These are phyloP conservation scores for Ormosia emarginata DNA, from an alignment of 306 rosid species.

Conservation along the genomic window DNA sequence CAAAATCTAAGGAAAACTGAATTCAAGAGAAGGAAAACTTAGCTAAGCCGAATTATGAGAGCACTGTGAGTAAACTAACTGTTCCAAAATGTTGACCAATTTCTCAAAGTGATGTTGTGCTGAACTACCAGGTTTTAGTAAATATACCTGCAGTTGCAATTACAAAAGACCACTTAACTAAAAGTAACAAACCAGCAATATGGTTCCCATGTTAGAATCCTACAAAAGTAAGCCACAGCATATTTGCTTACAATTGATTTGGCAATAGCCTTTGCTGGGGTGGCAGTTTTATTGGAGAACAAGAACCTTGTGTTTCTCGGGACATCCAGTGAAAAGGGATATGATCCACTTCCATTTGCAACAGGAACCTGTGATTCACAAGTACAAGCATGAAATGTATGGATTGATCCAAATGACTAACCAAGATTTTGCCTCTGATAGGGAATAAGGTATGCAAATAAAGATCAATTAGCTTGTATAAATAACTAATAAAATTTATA, in stretches of 20 bases:
- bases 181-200: slow-evolving; percentile 16
- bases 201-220: slow-evolving; percentile 10
- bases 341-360: slow-evolving; percentile 95
- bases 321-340: slow-evolving; percentile 90
- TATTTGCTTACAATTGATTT: slow-evolving; percentile 79
- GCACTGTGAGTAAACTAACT: slow-evolving; percentile 68
- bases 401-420: neutral
- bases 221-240: neutral
- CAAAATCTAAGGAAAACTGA: slow-evolving; percentile 15
- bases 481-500: neutral
- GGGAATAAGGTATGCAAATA: slow-evolving; percentile 1
- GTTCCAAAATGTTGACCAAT: slow-evolving; percentile 97
- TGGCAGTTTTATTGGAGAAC: slow-evolving; percentile 77
- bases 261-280: slow-evolving; percentile 91
- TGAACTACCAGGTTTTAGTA: slow-evolving; percentile 78
- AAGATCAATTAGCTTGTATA: slow-evolving; percentile 7
- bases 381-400: slow-evolving; percentile 15
- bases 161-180: slow-evolving; percentile 15
- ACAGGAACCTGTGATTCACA: slow-evolving; percentile 78
- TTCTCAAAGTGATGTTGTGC: slow-evolving; percentile 73
- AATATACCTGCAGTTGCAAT: slow-evolving; percentile 70
- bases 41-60: slow-evolving; percentile 7
- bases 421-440: neutral
- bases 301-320: slow-evolving; percentile 95
- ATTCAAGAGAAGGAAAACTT: slow-evolving; percentile 6